A percentile compares a stretch with the other conserved stretches of the same genome.
Conservation (phyloP, 352 stramenopile genomes). For the Globisporangium cylindrosporum region DNA sequence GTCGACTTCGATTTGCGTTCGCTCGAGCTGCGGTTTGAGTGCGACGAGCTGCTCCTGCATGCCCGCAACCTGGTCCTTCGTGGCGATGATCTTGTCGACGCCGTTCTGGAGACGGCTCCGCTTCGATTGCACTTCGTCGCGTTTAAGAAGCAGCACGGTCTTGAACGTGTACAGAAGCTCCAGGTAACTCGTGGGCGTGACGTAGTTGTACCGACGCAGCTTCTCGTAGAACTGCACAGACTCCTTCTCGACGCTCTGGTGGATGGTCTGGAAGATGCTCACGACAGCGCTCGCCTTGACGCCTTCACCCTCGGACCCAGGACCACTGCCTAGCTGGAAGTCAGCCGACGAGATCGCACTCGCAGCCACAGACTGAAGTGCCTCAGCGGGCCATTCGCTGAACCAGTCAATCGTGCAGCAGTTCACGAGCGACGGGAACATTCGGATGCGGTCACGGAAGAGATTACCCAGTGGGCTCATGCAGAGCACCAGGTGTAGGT, state of each 20-base stretch:
- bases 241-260: slow-evolving; percentile 87
- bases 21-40: slow-evolving; percentile 90
- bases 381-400: slow-evolving; percentile 83
- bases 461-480: slow-evolving; percentile 90
- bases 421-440: slow-evolving; percentile 89
- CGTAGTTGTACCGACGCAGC: slow-evolving; percentile 91
- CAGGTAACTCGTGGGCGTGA: slow-evolving; percentile 93
- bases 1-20: slow-evolving; percentile 92
- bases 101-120: slow-evolving; percentile 87
- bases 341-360: slow-evolving; percentile 58
- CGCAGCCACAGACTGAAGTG: slow-evolving; percentile 75
- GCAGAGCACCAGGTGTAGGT: slow-evolving; percentile 91
- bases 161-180: slow-evolving; percentile 94
- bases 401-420: slow-evolving; percentile 91
- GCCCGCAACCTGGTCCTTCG: slow-evolving; percentile 89
- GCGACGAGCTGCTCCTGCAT: slow-evolving; percentile 92
- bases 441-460: slow-evolving; percentile 91
- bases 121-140: slow-evolving; percentile 86
- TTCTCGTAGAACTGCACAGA: slow-evolving; percentile 86
- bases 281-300: slow-evolving; percentile 54
- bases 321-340: slow-evolving; percentile 44
- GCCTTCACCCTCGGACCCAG: slow-evolving; percentile 20
- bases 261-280: slow-evolving; percentile 82
- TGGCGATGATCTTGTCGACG: slow-evolving; percentile 92
- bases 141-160: slow-evolving; percentile 83